A percentile compares a stretch with the other conserved stretches of the same genome.
These are phyloP conservation scores for Talaromyces proteolyticus DNA, from an alignment of 495 filamentous ascomycete species.

Conservation along the genomic window DNA sequence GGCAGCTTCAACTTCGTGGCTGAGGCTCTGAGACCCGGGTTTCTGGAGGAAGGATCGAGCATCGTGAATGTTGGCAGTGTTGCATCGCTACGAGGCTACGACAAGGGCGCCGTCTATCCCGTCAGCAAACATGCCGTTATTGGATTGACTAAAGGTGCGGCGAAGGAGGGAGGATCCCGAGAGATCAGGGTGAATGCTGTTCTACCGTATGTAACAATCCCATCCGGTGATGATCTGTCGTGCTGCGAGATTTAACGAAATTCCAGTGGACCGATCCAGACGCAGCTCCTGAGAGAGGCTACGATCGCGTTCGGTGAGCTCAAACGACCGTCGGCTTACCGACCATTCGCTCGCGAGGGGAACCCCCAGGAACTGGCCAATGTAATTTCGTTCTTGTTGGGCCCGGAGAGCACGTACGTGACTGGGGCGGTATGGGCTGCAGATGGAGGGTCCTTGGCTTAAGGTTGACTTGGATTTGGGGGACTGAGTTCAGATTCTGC, in stretches of 20 bases:
- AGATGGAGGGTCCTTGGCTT: no score
- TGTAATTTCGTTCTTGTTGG: constrained; percentile 16
- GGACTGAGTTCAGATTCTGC: no score
- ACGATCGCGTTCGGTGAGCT: background rate
- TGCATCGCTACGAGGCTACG: constrained; percentile 1
- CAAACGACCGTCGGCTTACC: background rate
- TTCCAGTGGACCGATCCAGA: no score
- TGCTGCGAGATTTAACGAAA: background rate
- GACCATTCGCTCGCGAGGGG: constrained; percentile 15
- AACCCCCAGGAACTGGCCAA: constrained; percentile 15
- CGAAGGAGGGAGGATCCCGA: constrained; percentile 12
- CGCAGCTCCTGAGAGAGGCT: no score
- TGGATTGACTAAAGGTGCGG: constrained; percentile 14
- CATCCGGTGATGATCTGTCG: constrained; percentile 3
- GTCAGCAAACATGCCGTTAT: constrained; percentile 18
- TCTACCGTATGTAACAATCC: constrained; percentile 8
- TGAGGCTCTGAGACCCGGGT: constrained; percentile 11
- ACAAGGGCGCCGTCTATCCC: constrained; percentile 10
- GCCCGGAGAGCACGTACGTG: constrained; percentile 17
- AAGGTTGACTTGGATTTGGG: no score
- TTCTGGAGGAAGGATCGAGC: constrained; percentile 16
- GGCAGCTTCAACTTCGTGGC: constrained; percentile 15
- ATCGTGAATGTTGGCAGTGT: constrained; percentile 14
- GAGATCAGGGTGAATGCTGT: constrained; percentile 5
- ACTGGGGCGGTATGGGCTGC: constrained; percentile 15